A percentile compares a stretch with the other conserved stretches of the same genome.
Evolutionary conservation across 768 basidiomycete genomes (phyloP).

Genomic region (Amanita jacksonii): DNA sequence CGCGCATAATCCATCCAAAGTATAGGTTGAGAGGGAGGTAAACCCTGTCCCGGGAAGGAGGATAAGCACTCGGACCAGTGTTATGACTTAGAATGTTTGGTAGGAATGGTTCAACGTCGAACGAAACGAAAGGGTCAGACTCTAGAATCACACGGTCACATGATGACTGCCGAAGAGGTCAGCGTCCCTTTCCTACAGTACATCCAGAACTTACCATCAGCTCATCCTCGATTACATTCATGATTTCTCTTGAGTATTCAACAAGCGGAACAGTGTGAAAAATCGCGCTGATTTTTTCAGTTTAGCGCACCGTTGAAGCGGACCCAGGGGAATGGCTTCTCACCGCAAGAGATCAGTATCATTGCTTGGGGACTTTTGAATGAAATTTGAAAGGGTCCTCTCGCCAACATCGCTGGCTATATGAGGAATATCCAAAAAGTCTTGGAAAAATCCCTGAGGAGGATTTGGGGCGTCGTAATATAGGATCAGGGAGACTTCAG

Average conservation of each 20-base stretch:
- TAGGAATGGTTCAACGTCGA: constrained; percentile 37
- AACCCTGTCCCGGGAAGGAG: constrained; percentile 19
- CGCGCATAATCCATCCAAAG: constrained; percentile 14
- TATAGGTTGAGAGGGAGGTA: constrained; percentile 21
- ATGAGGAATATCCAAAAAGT: constrained; percentile 31
- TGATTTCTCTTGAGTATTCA: constrained; percentile 19
- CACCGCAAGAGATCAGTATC: constrained; percentile 14
- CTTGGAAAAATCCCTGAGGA: constrained; percentile 36
- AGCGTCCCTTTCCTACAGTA: constrained; percentile 1
- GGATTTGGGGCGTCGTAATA: constrained; percentile 46
- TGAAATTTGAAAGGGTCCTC: constrained; percentile 24
- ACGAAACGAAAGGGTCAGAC: constrained; percentile 17
- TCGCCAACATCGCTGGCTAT: constrained; percentile 23
- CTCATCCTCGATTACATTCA: constrained; percentile 28
- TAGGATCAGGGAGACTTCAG: constrained; percentile 18
- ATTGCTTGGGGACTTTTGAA: constrained; percentile 21
- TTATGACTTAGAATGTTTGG: constrained; percentile 29
- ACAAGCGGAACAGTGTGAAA: constrained; percentile 31
- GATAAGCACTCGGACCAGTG: constrained; percentile 32
- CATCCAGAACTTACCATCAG: constrained; percentile 19
- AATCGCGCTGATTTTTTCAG: constrained; percentile 10
- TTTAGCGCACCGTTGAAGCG: constrained; percentile 7
- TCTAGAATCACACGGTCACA: neutral
- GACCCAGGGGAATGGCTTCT: constrained; percentile 10
- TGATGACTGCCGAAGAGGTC: neutral